A percentile compares a stretch with the other conserved stretches of the same genome.
phyloP scores from a whole-genome alignment of 345 rosid genomes.

The Lagerstroemia speciosa region DNA sequence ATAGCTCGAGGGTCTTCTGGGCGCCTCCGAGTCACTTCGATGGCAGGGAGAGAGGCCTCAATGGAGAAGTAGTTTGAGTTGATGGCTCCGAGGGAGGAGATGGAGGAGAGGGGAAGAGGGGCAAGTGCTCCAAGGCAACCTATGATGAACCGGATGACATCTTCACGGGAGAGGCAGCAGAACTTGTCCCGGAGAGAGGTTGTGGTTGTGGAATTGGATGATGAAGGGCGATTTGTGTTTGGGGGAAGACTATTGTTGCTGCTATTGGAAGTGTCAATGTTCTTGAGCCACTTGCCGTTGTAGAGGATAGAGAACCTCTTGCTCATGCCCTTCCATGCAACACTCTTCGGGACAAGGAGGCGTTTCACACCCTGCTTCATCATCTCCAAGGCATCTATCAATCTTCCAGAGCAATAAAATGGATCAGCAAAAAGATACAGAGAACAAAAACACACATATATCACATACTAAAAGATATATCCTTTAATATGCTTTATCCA shows the following conservation, averaged over 20 bases:
- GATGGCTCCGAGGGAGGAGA: constrained; percentile 60
- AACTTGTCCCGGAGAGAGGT: constrained; percentile 50
- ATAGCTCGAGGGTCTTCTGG: constrained; percentile 70
- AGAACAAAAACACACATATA: not conserved
- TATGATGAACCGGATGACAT: constrained; percentile 77
- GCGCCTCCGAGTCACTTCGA: constrained; percentile 39
- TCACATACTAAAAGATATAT: not conserved
- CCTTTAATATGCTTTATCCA: not conserved
- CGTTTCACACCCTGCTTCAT: constrained; percentile 95
- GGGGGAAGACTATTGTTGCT: constrained; percentile 43
- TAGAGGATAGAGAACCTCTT: constrained; percentile 84
- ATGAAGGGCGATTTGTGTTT: constrained; percentile 39
- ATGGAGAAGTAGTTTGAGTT: constrained; percentile 47
- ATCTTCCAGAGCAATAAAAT: constrained; percentile 31
- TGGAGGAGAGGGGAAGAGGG: constrained; percentile 82
- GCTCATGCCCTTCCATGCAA: constrained; percentile 90
- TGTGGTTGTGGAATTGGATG: constrained; percentile 34
- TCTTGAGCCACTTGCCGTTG: constrained; percentile 86
- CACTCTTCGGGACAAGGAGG: constrained; percentile 73
- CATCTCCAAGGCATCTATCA: constrained; percentile 95
- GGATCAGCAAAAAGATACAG: constrained; percentile 9
- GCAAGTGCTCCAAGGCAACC: constrained; percentile 98
- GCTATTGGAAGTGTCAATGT: constrained; percentile 39
- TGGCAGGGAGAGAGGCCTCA: constrained; percentile 71
- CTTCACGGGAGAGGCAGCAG: constrained; percentile 97